A percentile compares a stretch with the other conserved stretches of the same genome.
Conservation (phyloP, 352 stramenopile species). For the Pythium periplocum region DNA sequence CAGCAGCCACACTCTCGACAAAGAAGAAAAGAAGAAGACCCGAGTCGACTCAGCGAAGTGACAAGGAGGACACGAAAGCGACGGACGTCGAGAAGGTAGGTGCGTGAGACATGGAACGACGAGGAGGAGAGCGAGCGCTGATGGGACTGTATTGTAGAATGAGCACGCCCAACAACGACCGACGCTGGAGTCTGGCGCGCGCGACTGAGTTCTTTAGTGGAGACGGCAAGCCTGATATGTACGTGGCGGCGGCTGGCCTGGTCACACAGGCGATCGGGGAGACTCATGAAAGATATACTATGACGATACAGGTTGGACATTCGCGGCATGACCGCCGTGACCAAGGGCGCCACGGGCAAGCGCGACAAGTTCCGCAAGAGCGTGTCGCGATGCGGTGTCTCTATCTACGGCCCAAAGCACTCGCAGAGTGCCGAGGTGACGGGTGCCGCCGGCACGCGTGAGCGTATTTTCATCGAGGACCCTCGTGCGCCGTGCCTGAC, state of each 20-base stretch:
- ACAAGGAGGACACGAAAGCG: too few species aligned
- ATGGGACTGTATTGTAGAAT: slow-evolving; percentile 6
- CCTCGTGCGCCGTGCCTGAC: slow-evolving; percentile 75
- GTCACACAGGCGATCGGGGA: too few species aligned
- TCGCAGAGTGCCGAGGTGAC: slow-evolving; percentile 43
- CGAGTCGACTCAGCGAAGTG: too few species aligned
- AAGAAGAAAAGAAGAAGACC: slow-evolving; percentile 1
- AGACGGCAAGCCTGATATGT: slow-evolving; percentile 87
- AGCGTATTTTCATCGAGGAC: slow-evolving; percentile 88
- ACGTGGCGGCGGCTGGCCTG: slow-evolving; percentile 1
- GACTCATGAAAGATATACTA: too few species aligned
- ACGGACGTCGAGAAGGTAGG: too few species aligned
- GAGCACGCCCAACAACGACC: slow-evolving; percentile 27
- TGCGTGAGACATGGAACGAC: too few species aligned
- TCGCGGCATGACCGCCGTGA: slow-evolving; percentile 81
- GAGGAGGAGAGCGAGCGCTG: too few species aligned
- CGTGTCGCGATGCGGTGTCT: slow-evolving; percentile 78
- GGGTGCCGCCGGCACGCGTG: slow-evolving; percentile 26
- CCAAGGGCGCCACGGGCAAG: slow-evolving; percentile 80
- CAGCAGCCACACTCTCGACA: background rate
- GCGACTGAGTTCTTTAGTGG: slow-evolving; percentile 86
- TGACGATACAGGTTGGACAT: slow-evolving; percentile 60
- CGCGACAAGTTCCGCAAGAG: slow-evolving; percentile 87
- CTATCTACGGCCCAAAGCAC: slow-evolving; percentile 86
- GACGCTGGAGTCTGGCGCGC: slow-evolving; percentile 80